Conservation (phyloP, 768 basidiomycete species). For the Tulasnella sp. region DNA sequence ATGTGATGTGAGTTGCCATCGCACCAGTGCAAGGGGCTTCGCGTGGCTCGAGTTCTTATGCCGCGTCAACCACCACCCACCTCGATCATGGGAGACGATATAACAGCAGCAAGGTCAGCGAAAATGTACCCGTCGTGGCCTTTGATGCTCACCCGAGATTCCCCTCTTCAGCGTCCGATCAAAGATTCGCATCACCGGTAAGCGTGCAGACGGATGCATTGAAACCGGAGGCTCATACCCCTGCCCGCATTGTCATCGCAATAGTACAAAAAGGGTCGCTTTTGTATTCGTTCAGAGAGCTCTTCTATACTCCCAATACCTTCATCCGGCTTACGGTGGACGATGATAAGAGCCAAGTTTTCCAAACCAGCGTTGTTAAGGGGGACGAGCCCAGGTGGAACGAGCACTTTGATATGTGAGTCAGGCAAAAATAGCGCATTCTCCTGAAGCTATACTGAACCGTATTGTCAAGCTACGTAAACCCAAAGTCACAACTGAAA, state of each 20-base stretch:
- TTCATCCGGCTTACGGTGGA: background rate
- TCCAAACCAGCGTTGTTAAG: background rate
- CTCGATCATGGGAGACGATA: background rate
- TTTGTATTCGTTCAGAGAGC: background rate
- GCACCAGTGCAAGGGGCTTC: background rate
- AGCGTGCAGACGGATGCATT: background rate
- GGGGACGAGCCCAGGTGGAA: constrained; percentile 3
- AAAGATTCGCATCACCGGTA: background rate
- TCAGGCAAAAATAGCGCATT: background rate
- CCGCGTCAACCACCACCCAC: background rate
- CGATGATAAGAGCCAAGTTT: background rate
- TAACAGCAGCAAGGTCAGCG: background rate
- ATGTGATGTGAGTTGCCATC: background rate
- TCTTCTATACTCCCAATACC: background rate
- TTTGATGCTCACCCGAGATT: background rate
- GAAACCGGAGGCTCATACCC: background rate
- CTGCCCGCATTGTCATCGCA: background rate
- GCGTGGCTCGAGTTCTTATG: background rate
- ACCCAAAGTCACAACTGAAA: background rate
- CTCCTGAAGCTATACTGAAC: background rate
- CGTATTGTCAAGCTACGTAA: background rate
- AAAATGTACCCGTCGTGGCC: background rate
- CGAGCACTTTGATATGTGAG: constrained; percentile 7
- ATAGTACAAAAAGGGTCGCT: background rate
- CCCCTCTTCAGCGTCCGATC: background rate